These are phyloP conservation scores for Chlamydomonas sp. DNA, from an alignment of 139 green algal species.

Conservation along the genomic window DNA sequence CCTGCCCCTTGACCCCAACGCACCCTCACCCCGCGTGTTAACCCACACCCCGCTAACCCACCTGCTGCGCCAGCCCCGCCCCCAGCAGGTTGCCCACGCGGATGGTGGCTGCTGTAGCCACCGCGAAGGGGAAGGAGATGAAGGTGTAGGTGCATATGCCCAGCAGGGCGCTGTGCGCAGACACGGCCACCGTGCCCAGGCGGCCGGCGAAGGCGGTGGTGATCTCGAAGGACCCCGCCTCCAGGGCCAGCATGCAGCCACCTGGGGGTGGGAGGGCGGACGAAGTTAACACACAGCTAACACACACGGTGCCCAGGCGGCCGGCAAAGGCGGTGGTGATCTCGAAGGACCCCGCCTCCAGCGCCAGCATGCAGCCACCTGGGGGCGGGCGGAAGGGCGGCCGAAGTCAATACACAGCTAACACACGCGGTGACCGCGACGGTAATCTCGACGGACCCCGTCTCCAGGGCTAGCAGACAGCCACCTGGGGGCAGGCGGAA, in stretches of 20 bases:
- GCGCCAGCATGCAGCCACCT: slow-evolving; percentile 61
- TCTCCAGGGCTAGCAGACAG: not conserved
- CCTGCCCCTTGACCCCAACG: too few relatives aligned
- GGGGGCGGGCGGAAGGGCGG: not conserved
- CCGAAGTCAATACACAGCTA: not conserved
- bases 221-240: slow-evolving; percentile 59
- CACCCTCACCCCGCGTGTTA: too few relatives aligned
- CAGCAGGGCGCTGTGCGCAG: slow-evolving; percentile 55
- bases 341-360: slow-evolving; percentile 58
- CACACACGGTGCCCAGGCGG: not conserved
- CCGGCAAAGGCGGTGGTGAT: slow-evolving; percentile 61
- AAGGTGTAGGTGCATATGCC: slow-evolving; percentile 58
- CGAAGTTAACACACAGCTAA: not conserved
- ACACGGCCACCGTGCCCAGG: slow-evolving; percentile 31
- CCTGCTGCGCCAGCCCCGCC: slow-evolving; percentile 21
- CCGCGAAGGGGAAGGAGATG: slow-evolving; percentile 60
- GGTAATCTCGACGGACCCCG: slow-evolving; percentile 59
- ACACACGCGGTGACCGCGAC: not conserved
- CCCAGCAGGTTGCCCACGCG: slow-evolving; percentile 67
- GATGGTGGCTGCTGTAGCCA: slow-evolving; percentile 64
- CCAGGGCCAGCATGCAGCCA: slow-evolving; percentile 59
- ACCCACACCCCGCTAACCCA: not conserved
- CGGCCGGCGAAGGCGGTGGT: slow-evolving; percentile 47
- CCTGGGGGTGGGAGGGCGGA: slow-evolving; percentile 6
- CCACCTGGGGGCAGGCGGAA: too few relatives aligned